These are phyloP conservation scores for Hymenochaete sp. DNA, from an alignment of 1,284 basidiomycete species.

Conservation along the genomic window DNA sequence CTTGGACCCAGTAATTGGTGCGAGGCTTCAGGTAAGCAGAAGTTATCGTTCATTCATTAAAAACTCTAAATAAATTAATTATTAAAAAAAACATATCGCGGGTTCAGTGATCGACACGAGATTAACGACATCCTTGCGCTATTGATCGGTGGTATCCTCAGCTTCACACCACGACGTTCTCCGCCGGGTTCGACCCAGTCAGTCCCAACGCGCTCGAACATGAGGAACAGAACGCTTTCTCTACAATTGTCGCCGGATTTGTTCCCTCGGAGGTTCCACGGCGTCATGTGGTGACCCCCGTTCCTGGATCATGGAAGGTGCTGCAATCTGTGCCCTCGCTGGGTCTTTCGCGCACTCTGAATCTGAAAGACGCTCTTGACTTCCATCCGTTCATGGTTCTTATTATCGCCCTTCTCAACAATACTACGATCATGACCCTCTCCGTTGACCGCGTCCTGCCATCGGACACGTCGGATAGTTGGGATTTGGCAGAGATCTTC, in stretches of 20 bases:
- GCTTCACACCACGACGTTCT: no score
- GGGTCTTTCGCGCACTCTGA: slow-evolving; percentile 93
- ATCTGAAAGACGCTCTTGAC: slow-evolving; percentile 92
- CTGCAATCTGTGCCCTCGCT: slow-evolving; percentile 91
- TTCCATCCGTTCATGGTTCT: slow-evolving; percentile 99
- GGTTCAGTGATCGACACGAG: no score
- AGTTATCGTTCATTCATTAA: no score
- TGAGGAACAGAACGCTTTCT: slow-evolving; percentile 80
- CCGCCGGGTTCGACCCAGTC: slow-evolving; percentile 91
- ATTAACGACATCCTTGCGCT: no score
- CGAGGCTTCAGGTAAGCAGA: no score
- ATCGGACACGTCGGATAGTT: slow-evolving; percentile 84
- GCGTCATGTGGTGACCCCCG: slow-evolving; percentile 99
- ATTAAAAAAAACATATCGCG: no score
- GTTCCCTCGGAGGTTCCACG: slow-evolving; percentile 71
- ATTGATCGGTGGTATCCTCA: no score
- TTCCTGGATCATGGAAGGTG: slow-evolving; percentile 99
- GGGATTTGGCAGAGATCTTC: slow-evolving; percentile 96
- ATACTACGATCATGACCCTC: slow-evolving; percentile 98
- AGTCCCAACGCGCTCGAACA: slow-evolving; percentile 93
- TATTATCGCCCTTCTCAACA: slow-evolving; percentile 93
- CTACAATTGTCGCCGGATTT: slow-evolving; percentile 38
- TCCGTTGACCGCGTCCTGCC: slow-evolving; percentile 95
- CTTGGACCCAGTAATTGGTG: no score
- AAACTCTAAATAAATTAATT: no score